A percentile compares a stretch with the other conserved stretches of the same genome.
These are phyloP conservation scores for Paracamarosporium sp. DNA, from an alignment of 2,329 filamentous ascomycete genomes.

Conservation along the genomic window DNA sequence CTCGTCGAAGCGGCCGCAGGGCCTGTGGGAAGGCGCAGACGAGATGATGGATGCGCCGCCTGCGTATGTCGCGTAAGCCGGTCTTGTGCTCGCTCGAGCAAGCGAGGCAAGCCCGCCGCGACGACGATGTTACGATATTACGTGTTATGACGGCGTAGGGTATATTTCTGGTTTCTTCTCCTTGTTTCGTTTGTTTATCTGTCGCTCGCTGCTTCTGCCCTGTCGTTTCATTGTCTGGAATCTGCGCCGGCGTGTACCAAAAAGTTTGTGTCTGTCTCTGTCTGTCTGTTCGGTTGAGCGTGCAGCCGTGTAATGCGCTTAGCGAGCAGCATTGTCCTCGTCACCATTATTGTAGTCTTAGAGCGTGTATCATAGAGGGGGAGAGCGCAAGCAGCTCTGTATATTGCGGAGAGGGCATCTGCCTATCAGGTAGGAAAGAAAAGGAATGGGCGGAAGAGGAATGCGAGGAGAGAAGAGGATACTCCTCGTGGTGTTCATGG, in stretches of 20 bases:
- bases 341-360: background rate
- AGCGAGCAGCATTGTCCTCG: background rate
- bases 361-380: background rate
- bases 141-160: background rate
- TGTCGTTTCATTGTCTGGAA: background rate
- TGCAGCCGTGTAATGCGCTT: background rate
- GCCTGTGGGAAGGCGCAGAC: conserved; percentile 31
- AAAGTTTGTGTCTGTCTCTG: background rate
- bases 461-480: background rate
- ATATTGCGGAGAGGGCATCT: background rate
- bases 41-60: conserved; percentile 41
- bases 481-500: background rate
- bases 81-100: no score
- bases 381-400: background rate
- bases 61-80: conserved; percentile 39
- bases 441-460: background rate
- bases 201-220: background rate
- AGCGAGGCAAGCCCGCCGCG: background rate
- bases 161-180: background rate
- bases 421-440: background rate
- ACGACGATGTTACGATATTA: background rate
- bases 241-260: background rate
- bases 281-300: background rate
- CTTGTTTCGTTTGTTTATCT: background rate
- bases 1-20: conserved; percentile 14